Base-by-base conservation (phyloP, 208 protist species). In the Leishmania turanica region DNA sequence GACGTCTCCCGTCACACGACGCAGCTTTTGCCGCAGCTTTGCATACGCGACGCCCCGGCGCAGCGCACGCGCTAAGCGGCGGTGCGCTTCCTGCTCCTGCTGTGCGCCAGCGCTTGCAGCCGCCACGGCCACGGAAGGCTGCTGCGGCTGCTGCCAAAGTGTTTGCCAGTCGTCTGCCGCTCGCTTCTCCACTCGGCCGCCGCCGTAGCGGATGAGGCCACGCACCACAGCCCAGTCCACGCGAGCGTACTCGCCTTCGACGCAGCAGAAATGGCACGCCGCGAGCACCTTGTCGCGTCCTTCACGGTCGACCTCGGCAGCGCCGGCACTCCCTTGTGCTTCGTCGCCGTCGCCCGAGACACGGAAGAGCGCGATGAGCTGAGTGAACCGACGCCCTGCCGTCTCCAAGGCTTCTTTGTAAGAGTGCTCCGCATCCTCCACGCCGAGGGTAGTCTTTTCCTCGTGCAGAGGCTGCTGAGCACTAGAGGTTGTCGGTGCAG, bases 231-330 rank as follows among this genome's bases (percentile, higher is more conserved):
- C 90, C 78, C 93, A 77, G 40, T 93, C 90, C 11, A 90, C 78
- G 17, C 92, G 89, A 15, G 85, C 84, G 80, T 91, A 97, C 2
- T 93, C 89, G 42, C 88, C 86, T 19, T 96, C 91, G n/a, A 92
- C 69, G 58, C 95, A 92, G 81, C 94, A 97, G 75, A 96, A 83
- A 60, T 64, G 31, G 56, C 77, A 84, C 15, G 77, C 60, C 40
- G 11, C 53, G 24, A 77, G 56, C 24, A 40, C 40, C 17, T 3
- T 58, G 7, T 37, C 11, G 74, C 56, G 56, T 15, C 24, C 51
- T 11, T 62, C 31, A 34, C 21, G 51, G 72, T 13, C 13, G 24
- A 53, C 27, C 27, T 51, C 69, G 24, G 42, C 69, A 31, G 53
- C 72, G 31, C 40, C 51, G 47, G 17, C 15, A 76, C 53, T 60